Percentiles rank a stretch among this genome's conserved stretches.
phyloP scores from a whole-genome alignment of 805 yeast genomes.

The Wickerhamomyces canadensis region DNA sequence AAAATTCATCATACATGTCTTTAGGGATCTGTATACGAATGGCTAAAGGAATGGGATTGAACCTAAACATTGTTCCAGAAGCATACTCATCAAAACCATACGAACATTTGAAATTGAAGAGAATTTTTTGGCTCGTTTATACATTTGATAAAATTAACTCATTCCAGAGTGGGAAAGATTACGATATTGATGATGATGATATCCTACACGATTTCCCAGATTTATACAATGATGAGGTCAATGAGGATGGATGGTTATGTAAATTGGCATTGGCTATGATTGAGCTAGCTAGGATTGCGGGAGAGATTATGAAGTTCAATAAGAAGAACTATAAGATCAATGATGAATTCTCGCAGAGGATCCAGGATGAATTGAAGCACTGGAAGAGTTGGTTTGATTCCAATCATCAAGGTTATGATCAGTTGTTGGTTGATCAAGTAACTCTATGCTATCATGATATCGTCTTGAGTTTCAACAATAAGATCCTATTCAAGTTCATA shows the following conservation, averaged over 20 bases:
- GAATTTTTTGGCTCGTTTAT: constrained; percentile 52
- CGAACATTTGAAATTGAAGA: constrained; percentile 41
- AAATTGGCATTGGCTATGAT: constrained; percentile 41
- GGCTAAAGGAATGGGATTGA: constrained; percentile 40
- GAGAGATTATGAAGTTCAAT: constrained; percentile 27
- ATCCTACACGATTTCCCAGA: constrained; percentile 30
- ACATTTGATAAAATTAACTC: constrained; percentile 49
- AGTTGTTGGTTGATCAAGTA: constrained; percentile 14
- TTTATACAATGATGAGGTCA: constrained; percentile 3
- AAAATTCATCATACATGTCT: constrained; percentile 37
- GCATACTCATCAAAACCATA: constrained; percentile 17
- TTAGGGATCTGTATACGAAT: constrained; percentile 38
- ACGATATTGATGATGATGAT: constrained; percentile 32
- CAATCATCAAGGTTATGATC: constrained; percentile 13
- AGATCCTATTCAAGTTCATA: constrained; percentile 13
- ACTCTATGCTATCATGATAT: constrained; percentile 19
- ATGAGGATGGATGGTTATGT: constrained; percentile 44
- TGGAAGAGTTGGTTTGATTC: constrained; percentile 17
- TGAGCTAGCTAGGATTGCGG: constrained; percentile 36
- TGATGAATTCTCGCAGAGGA: constrained; percentile 16
- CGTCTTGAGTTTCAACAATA: constrained; percentile 13
- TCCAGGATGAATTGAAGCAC: constrained; percentile 11
- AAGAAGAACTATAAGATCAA: constrained; percentile 8
- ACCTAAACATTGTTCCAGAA: constrained; percentile 26
- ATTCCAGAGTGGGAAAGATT: constrained; percentile 45